phyloP scores from a whole-genome alignment of 169 alveolate species.

The Cryptosporidium sp. region DNA sequence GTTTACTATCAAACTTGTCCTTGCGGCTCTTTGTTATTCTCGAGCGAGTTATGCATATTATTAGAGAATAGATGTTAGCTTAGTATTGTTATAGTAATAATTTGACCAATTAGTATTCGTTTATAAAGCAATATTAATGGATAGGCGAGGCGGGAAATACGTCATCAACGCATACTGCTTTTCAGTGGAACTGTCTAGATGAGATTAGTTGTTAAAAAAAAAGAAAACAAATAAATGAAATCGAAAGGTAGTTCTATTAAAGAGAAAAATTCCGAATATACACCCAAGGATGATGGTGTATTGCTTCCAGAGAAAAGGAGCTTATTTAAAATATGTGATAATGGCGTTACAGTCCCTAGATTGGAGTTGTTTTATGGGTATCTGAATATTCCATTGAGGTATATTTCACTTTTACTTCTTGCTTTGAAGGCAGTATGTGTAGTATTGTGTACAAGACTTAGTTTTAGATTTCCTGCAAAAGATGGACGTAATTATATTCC shows the following conservation, averaged over 20 bases:
- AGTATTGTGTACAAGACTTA: slow-evolving; percentile 56
- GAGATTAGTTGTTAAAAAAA: not conserved
- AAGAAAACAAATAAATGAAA: not conserved
- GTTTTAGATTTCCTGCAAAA: slow-evolving; percentile 53
- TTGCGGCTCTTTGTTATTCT: too few species aligned
- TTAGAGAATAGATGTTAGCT: not conserved
- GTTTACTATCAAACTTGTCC: not conserved
- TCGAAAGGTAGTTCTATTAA: not conserved
- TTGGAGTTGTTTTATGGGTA: slow-evolving; percentile 26
- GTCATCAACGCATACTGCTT: not conserved
- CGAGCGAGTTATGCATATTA: not conserved
- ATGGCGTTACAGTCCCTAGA: slow-evolving; percentile 37
- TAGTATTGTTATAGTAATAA: not conserved
- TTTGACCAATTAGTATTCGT: not conserved
- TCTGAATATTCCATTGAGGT: slow-evolving; percentile 17
- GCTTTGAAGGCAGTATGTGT: slow-evolving; percentile 43
- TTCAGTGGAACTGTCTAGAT: slow-evolving; percentile 1
- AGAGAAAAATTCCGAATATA: not conserved
- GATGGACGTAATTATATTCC: slow-evolving; percentile 44
- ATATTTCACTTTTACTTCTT: slow-evolving; percentile 32
- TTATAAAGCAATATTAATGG: not conserved
- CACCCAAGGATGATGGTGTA: not conserved
- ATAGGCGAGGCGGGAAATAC: slow-evolving; percentile 23
- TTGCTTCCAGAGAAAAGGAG: slow-evolving; percentile 6
- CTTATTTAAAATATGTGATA: not conserved